Evolutionary conservation across 768 basidiomycete species (phyloP), one percentile per base, ranked within the genome.

Genomic region (Coprinopsis strossmayeri): DNA sequence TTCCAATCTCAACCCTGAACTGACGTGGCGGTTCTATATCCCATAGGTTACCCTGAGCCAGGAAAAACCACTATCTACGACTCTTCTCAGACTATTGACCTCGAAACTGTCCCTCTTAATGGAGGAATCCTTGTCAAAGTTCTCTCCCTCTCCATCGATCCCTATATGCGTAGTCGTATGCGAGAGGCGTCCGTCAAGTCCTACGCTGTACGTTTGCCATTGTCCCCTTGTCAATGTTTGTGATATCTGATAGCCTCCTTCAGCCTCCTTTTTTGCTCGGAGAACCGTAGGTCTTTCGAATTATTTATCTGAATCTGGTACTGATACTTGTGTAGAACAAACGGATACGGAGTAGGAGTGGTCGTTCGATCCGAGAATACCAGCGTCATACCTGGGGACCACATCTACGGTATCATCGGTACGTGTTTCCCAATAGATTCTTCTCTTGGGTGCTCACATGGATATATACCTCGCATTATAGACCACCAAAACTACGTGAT

Each of bases 81-180:
- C 53, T 58, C 48, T 0, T 67, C 56, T 17, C 57, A 66, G 46
- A 67, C 60, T 1, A 76, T 79, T 50, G 75, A 78, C 53, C 49
- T 71, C 9, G 72, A 73, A 1, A 64, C 49, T 32, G 64, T 68
- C 0, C 56, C 62, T 0, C 56, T 73, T 39, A 57, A 71, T 24
- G 68, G 70, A 0, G 69, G 70, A 0, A 53, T 72, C 42, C 55
- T 78, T 21, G 50, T 74, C 52, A 78, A 75, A 58, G 69, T 66
- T 0, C 61, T 77, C 12, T 61, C 64, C 3, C 53, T 78, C 13
- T 70, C 70, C 13, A 57, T 77, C 34, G 78, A 78, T 45, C 75
- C 75, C 0, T 74, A 71, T 52, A 23, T 74, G 51, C 53, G 69
- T 15, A 62, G 64, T 9, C 53, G 57, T 32, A 73, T 76, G 75